Evolutionary conservation across 164 flowering plant genomes (phyloP), one percentile per base, ranked within the genome.

Genomic region (Houttuynia cordata): DNA sequence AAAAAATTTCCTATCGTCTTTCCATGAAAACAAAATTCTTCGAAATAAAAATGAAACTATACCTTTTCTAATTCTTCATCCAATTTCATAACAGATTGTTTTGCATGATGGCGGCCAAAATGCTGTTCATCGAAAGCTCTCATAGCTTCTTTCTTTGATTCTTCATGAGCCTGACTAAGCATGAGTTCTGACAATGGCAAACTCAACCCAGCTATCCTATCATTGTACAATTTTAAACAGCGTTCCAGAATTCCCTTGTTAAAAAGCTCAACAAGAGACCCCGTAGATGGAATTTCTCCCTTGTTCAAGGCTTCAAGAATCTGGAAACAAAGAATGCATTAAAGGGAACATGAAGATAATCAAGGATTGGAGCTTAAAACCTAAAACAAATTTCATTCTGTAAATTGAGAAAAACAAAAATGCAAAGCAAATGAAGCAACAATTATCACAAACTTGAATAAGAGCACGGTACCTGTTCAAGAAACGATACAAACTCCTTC

Each of bases 231-330:
- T 74, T 88, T 91, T 67, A 85, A 68, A 70, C 99, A 94, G 59
- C 86, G 81, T 65, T 94, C 97, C 50, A 91, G 81, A 64, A 94
- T 87, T 58, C 78, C 88, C 76, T 88, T 94, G 51, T 94, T 94
- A 73, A 94, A 94, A 71, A 91, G 80, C 78, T 94, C 99, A 23
- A 94, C 97, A 54, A 94, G 90, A 47, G 97, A 91, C 18, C 97
- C 99, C 57, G 99, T 91, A 30, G 99, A 86, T 61, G 99, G 99
- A 69, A 94, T 94, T 77, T 94, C 97, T 68, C 99, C 99, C 77
- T 94, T 91, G 70, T 94, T 94, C 65, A 94, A 79, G 50, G 99
- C 99, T 59, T 91, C 99, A 56, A 94, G 85, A 67, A 94, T 94
- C 99, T 94, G 82, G 52, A 60, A 65, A 60, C 7, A 41, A 42